Conservation (phyloP, 139 green algal genomes). For the Diplosphaera chodatii region DNA sequence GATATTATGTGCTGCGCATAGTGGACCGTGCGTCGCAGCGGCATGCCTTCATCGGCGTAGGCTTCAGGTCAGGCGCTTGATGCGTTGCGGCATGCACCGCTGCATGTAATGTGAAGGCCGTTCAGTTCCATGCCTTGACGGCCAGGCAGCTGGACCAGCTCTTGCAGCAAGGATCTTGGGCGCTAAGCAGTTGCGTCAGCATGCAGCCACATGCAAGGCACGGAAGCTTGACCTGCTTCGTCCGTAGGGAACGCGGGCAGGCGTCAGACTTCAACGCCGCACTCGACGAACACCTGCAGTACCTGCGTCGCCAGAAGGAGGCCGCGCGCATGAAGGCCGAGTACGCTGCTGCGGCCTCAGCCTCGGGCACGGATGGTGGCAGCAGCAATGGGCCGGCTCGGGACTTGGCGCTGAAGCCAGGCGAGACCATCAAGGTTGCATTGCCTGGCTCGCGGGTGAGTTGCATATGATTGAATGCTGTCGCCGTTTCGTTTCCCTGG, state of each 20-base stretch:
- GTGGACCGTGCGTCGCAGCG: constrained; percentile 42
- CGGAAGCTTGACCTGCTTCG: no score
- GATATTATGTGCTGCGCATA: constrained; percentile 61
- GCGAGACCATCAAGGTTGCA: background rate
- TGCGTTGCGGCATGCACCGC: no score
- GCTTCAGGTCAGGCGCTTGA: constrained; percentile 42
- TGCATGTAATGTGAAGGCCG: no score
- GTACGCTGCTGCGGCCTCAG: constrained; percentile 10
- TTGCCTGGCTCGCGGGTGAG: background rate
- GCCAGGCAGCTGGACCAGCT: no score
- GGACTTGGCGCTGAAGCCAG: background rate
- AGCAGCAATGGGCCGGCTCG: background rate
- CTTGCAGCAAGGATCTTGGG: no score
- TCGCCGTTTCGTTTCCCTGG: no score
- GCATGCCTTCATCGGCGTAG: constrained; percentile 70
- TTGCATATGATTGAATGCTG: no score
- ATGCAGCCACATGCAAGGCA: no score
- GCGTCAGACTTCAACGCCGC: constrained; percentile 61
- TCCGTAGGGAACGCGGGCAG: constrained; percentile 53
- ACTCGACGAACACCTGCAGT: constrained; percentile 62
- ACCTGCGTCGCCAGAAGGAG: constrained; percentile 46
- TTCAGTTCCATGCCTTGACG: no score
- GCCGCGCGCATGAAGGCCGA: constrained; percentile 36
- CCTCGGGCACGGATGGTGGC: no score
- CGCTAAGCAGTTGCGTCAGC: no score